A percentile compares a stretch with the other conserved stretches of the same genome.
Evolutionary conservation across 306 rosid species (phyloP).

Genomic region (Trifolium repens): DNA sequence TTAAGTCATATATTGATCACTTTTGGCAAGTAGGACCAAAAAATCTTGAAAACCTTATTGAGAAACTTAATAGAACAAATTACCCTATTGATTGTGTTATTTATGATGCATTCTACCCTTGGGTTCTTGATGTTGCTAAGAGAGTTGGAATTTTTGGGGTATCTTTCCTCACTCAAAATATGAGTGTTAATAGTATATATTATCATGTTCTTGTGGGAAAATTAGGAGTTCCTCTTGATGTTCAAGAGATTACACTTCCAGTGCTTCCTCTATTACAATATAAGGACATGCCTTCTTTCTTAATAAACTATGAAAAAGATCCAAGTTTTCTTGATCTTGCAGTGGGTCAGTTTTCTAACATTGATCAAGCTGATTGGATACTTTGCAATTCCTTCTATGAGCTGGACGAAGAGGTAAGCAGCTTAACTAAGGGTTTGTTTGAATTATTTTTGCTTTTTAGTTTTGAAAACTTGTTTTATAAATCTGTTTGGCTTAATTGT

Average conservation of each 20-base stretch:
- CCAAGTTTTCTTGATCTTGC: neutral
- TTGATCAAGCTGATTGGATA: conserved; percentile 42
- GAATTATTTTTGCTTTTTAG: no score
- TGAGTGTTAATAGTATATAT: conserved; percentile 19
- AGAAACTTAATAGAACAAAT: conserved; percentile 9
- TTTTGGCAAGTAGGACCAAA: conserved; percentile 29
- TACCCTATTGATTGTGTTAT: conserved; percentile 37
- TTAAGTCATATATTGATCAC: neutral
- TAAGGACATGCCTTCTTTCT: conserved; percentile 41
- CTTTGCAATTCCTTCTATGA: conserved; percentile 37
- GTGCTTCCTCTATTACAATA: conserved; percentile 11
- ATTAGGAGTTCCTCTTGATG: conserved; percentile 4
- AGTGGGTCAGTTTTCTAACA: conserved; percentile 32
- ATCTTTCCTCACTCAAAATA: conserved; percentile 37
- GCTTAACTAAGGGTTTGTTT: neutral
- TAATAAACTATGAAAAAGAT: neutral
- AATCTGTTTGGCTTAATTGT: no score
- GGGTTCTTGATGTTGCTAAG: conserved; percentile 38
- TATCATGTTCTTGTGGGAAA: conserved; percentile 29
- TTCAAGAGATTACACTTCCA: conserved; percentile 27
- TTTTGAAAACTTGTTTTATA: no score
- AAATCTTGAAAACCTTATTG: conserved; percentile 18
- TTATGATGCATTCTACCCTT: conserved; percentile 31
- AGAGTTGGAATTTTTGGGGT: conserved; percentile 33
- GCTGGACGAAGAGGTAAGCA: conserved; percentile 20